A percentile compares a stretch with the other conserved stretches of the same genome.
phyloP scores from a whole-genome alignment of 1,284 basidiomycete species.

The Psilocybe mexicana region DNA sequence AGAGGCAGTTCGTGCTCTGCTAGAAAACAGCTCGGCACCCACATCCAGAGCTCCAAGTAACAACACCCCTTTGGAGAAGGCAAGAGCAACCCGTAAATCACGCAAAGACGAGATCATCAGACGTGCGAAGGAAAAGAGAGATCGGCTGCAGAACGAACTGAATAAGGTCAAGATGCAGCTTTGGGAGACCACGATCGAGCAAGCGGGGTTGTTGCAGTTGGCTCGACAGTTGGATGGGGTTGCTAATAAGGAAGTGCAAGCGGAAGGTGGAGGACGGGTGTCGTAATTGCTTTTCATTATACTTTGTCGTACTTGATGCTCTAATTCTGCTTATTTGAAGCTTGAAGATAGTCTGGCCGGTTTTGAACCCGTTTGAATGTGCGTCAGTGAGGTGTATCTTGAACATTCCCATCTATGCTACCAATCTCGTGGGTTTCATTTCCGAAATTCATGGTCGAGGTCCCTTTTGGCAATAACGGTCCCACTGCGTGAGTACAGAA shows the following conservation, averaged over 20 bases:
- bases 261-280: not conserved
- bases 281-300: not conserved
- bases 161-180: slow-evolving; percentile 61
- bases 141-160: slow-evolving; percentile 55
- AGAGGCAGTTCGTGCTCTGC: not conserved
- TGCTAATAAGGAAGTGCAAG: not conserved
- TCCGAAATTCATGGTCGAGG: no score
- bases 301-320: not conserved
- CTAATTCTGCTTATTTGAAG: not conserved
- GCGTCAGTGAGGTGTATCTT: not conserved
- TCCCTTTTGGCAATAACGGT: no score
- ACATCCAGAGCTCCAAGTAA: no score
- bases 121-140: slow-evolving; percentile 52
- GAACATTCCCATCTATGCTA: not conserved
- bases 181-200: slow-evolving; percentile 76
- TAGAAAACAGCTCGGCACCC: not conserved
- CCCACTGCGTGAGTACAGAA: no score
- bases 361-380: not conserved
- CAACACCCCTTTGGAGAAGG: not conserved
- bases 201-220: slow-evolving; percentile 62
- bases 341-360: not conserved
- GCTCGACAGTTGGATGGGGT: slow-evolving; percentile 17
- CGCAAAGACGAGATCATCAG: slow-evolving; percentile 47
- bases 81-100: slow-evolving; percentile 8
- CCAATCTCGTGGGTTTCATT: not conserved